phyloP scores from a whole-genome alignment of 495 filamentous ascomycete species.

The Penicillium crystallinum region DNA sequence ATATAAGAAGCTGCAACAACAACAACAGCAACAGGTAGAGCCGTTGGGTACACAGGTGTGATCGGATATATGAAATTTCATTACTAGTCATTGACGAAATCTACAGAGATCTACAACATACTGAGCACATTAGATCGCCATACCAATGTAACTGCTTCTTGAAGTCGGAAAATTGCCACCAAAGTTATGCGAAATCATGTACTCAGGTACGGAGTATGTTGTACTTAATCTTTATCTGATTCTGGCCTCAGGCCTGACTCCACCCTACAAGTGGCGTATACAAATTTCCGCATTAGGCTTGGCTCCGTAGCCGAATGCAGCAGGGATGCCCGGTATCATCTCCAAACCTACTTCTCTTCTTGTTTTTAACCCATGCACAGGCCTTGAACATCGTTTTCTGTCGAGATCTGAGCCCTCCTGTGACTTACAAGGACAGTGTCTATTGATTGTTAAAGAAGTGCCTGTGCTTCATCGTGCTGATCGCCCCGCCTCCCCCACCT shows the following conservation, averaged over 20 bases:
- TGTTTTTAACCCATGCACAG: background rate
- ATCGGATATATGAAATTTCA: too few species aligned
- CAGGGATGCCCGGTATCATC: slow-evolving; percentile 1
- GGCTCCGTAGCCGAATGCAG: background rate
- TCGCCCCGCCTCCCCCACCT: slow-evolving; percentile 6
- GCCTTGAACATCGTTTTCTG: background rate
- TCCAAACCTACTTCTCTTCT: background rate
- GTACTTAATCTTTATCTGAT: background rate
- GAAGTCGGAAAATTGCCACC: too few species aligned
- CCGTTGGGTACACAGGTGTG: too few species aligned
- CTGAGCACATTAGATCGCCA: too few species aligned
- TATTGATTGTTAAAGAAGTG: background rate
- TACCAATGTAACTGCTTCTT: too few species aligned
- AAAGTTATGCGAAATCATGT: too few species aligned
- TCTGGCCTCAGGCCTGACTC: background rate
- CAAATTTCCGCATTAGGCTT: slow-evolving; percentile 7
- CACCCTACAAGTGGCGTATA: background rate
- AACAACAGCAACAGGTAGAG: too few species aligned
- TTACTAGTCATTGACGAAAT: too few species aligned
- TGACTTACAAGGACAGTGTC: background rate
- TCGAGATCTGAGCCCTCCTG: background rate
- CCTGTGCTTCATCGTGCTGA: background rate
- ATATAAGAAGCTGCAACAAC: too few species aligned
- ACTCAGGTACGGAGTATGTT: too few species aligned
- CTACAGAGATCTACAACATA: too few species aligned